Evolutionary conservation across 257 asterid genomes (phyloP), one percentile per base, ranked within the genome.

Genomic region (Misopates orontium): DNA sequence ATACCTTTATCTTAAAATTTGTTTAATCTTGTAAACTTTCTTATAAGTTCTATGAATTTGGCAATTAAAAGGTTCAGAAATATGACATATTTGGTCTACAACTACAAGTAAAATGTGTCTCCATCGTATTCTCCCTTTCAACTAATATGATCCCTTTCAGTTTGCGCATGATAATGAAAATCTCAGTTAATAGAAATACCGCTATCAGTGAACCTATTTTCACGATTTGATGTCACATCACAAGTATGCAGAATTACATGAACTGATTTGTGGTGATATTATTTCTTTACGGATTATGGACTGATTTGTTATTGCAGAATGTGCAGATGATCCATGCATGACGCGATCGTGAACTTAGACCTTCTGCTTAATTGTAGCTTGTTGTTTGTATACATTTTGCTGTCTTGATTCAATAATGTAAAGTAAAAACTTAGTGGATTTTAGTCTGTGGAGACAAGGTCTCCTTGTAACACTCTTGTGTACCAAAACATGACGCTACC

Each of bases 251-350:
- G 42, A 36, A 13, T 23, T 32, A 12, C 44, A 36, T 22, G 32
- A 4, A 10, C 49, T 62, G 14, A 42, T 40, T 21, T 59, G 52
- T 54, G 24, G 18, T 31, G 49, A 16, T 41, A 31, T 49, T 47
- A 24, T 53, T 40, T 58, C 32, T 60, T 24, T 6, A 25, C 24
- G 48, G 57, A 52, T 21, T 22, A 54, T 47, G 44, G 65, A 24
- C 22, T 70, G 58, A 31, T 66, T 32, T 64, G 60, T 76, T 24
- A 57, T 36, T 3, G 36, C 80, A 84, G 80, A 80, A 76, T 82
- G 70, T 77, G 60, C 86, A 80, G 83, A 82, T 86, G 90, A 73
- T 84, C 51, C 88, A 74, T 7, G 81, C 82, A 16, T 86, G 86
- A 82, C 59, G 81, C 66, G 50, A 54, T 16, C 20, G 66, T 47